Percentiles rank a stretch among this genome's conserved stretches.
Evolutionary conservation across 2,329 filamentous ascomycete genomes (phyloP).

Genomic region (Chaetomium strumarium): DNA sequence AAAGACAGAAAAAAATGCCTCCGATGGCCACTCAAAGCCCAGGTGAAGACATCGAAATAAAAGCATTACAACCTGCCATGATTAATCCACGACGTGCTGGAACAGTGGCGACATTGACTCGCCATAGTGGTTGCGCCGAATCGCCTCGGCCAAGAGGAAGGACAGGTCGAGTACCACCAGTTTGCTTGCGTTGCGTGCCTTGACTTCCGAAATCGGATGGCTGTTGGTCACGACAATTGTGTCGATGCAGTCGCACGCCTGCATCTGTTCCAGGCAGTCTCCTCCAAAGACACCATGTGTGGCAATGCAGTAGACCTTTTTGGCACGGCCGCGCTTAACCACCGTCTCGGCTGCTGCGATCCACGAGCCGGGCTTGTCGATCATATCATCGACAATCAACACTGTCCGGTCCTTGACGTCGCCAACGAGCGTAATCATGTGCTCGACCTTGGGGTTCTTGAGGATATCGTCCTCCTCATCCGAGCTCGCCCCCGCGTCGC

Average conservation of each 20-base stretch:
- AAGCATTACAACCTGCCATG: constrained; percentile 18
- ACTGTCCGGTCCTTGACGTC: constrained; percentile 85
- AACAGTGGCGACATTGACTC: constrained; percentile 70
- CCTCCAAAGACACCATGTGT: constrained; percentile 93
- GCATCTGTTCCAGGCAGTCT: constrained; percentile 82
- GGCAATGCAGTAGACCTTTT: constrained; percentile 94
- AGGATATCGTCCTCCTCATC: constrained; percentile 94
- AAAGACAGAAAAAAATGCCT: constrained; percentile 5
- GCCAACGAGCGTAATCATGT: constrained; percentile 95
- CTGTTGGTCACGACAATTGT: constrained; percentile 94
- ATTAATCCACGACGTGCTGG: constrained; percentile 57
- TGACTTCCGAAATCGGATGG: constrained; percentile 79
- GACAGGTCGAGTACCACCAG: constrained; percentile 86
- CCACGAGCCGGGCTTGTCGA: constrained; percentile 95
- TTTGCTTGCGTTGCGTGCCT: constrained; percentile 67
- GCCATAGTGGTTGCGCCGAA: constrained; percentile 93
- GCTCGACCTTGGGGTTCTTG: constrained; percentile 73
- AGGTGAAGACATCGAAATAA: constrained; percentile 2
- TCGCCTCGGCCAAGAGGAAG: constrained; percentile 81
- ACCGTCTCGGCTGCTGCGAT: constrained; percentile 96
- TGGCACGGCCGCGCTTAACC: constrained; percentile 84
- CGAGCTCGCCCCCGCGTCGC: constrained; percentile 73
- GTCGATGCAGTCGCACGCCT: constrained; percentile 89
- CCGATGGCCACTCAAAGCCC: not conserved
- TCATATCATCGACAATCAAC: constrained; percentile 97